Conservation (phyloP, 1,139 yeast species). For the Saccharomycopsis hybrid region DNA sequence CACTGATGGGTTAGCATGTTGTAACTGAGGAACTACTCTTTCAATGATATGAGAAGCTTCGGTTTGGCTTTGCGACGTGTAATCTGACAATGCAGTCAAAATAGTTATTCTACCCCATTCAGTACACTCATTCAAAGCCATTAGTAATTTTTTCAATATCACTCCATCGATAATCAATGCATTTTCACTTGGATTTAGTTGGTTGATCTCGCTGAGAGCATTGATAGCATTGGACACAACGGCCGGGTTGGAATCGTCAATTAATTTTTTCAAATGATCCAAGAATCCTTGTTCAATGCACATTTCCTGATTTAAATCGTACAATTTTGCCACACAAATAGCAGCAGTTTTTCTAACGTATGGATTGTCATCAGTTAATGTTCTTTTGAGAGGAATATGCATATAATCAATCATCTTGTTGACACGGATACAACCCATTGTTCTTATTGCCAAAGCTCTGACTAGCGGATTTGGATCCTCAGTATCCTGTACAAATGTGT, state of each 20-base stretch:
- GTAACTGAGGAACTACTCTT: conserved; percentile 89
- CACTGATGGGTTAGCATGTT: conserved; percentile 95
- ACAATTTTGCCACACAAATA: conserved; percentile 91
- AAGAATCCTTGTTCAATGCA: conserved; percentile 87
- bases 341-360: conserved; percentile 98
- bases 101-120: conserved; percentile 98
- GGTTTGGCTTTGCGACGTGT: conserved; percentile 43
- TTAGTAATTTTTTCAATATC: conserved; percentile 58
- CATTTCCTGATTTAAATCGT: conserved; percentile 74
- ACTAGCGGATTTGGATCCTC: conserved; percentile 97
- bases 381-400: conserved; percentile 81
- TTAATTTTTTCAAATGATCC: conserved; percentile 57
- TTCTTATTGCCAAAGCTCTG: conserved; percentile 91
- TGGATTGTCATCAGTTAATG: conserved; percentile 88
- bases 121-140: conserved; percentile 91
- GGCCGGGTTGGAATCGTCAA: conserved; percentile 91
- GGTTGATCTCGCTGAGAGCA: conserved; percentile 77
- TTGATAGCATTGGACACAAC: conserved; percentile 92
- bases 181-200: conserved; percentile 50
- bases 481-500: conserved; percentile 93
- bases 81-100: conserved; percentile 73
- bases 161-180: conserved; percentile 35
- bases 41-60: conserved; percentile 88
- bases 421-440: conserved; percentile 98
- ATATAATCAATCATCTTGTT: conserved; percentile 93